Conservation (phyloP, 176 grass and related monocot species). For the Alopecurus myosuroides region DNA sequence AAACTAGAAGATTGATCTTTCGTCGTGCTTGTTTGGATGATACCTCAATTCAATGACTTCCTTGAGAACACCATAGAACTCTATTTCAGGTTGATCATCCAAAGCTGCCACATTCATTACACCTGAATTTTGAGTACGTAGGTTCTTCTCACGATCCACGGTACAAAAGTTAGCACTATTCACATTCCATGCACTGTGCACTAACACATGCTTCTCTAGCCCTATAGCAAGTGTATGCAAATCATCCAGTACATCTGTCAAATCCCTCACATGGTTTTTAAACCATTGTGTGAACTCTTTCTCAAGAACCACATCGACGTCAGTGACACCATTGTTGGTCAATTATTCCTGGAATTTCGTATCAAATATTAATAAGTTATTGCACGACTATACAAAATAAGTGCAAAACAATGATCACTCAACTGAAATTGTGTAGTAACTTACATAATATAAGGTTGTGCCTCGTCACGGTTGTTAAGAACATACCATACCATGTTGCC, state of each 20-base stretch:
- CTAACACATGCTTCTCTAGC: too few species aligned
- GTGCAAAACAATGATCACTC: too few species aligned
- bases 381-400: too few species aligned
- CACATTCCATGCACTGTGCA: too few species aligned
- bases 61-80: not conserved
- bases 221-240: too few species aligned
- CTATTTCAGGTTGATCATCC: not conserved
- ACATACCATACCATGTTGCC: not conserved
- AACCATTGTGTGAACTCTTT: not conserved
- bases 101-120: not conserved
- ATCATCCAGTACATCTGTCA: too few species aligned
- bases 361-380: too few species aligned
- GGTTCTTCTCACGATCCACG: not conserved
- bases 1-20: not conserved
- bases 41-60: not conserved
- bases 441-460: too few species aligned
- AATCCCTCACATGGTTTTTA: not conserved
- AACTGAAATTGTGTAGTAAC: too few species aligned
- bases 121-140: not conserved
- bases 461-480: not conserved
- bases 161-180: too few species aligned
- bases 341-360: too few species aligned
- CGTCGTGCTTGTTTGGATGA: not conserved
- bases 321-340: not conserved
- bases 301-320: not conserved